Conservation (phyloP, 2,329 filamentous ascomycete species). For the Talaromyces sp. region DNA sequence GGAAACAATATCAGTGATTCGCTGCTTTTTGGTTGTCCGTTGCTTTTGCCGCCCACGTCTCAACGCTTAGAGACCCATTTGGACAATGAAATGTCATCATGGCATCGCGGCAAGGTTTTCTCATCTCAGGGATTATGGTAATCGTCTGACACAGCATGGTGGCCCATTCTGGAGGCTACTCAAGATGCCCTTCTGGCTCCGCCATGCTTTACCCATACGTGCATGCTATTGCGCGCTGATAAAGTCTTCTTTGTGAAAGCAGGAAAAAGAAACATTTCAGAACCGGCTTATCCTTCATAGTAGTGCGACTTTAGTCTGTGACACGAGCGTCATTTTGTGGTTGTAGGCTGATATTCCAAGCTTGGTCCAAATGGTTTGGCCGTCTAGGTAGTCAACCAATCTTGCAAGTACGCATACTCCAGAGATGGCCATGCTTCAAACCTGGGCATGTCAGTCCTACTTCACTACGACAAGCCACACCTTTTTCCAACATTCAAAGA, state of each 20-base stretch:
- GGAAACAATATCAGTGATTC: neutral
- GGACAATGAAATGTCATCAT: neutral
- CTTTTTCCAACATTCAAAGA: neutral
- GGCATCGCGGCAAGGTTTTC: neutral
- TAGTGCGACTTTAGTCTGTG: conserved; percentile 10
- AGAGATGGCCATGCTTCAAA: conserved; percentile 8
- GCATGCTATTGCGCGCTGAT: neutral
- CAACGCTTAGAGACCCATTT: conserved; percentile 10
- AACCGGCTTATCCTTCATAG: neutral
- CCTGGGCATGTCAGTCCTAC: conserved; percentile 10
- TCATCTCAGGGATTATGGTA: neutral
- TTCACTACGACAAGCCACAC: conserved; percentile 12
- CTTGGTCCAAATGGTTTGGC: neutral
- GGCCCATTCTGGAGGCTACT: neutral
- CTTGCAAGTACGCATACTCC: conserved; percentile 7
- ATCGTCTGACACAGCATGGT: neutral
- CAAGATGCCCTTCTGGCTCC: neutral
- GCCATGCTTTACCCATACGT: neutral
- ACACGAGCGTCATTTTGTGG: neutral
- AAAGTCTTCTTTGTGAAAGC: conserved; percentile 3
- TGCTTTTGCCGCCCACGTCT: neutral
- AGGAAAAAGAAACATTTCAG: conserved; percentile 9
- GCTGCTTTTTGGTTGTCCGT: neutral
- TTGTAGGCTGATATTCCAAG: neutral
- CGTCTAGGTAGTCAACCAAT: conserved; percentile 3